Evolutionary conservation across 805 yeast genomes (phyloP), one percentile per base, ranked within the genome.

Genomic region (Wickerhamiella domercqiae): DNA sequence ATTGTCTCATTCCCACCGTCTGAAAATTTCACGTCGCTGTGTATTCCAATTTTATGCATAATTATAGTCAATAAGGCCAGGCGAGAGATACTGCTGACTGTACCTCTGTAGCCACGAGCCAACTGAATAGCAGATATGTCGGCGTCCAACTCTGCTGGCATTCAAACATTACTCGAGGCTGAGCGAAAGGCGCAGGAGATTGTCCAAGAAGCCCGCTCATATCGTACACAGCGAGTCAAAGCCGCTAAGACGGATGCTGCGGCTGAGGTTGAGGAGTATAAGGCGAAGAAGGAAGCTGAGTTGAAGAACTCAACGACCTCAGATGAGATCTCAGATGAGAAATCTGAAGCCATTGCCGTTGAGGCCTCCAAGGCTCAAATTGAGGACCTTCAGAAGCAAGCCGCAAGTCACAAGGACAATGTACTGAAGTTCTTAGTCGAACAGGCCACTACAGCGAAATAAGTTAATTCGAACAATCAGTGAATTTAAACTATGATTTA

Each of bases 141-240:
- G 42, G 64, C 64, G 32, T 63, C 63, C 39, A 61, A 56, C 50
- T 61, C 68, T 25, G 55, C 68, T 39, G 83, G 82, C 49, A 75
- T 76, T 52, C 80, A 76, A 65, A 73, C 79, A 47, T 69, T 76
- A 41, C 65, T 76, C 44, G 76, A 70, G 55, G 93, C 97, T 45
- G 98, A 90, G 66, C 83, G 80, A 63, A 87, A 82, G 53, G 97
- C 98, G n/a, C 96, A 93, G 51, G 86, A 77, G 50, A 80, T 86
- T 46, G 97, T 90, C 44, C 70, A 86, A 52, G 78, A 79, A 56
- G 96, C 98, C 18, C 81, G 97, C 68, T 24, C 32, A 18, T 38
- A 11, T 38, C 48, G 94, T 61, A 70, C 90, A 30, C 77, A 73
- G 48, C 79, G 84, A 47, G 70, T 90, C 57, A 90, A 87, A 71